Conservation (phyloP, 106 monocot genomes). For the Dactylorhiza incarnata region DNA sequence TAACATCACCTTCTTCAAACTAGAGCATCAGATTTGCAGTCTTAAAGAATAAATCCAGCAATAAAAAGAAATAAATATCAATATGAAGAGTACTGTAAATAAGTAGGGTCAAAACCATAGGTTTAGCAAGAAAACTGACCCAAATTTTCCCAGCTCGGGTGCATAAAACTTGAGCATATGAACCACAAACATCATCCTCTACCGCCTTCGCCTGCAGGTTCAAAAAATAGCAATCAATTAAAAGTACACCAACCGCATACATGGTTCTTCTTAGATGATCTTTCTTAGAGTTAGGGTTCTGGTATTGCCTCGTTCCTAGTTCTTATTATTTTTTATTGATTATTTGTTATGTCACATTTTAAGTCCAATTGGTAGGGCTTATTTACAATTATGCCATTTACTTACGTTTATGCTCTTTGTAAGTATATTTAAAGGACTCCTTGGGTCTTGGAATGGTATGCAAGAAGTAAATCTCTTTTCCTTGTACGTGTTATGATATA, state of each 20-base stretch:
- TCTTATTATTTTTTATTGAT: no score
- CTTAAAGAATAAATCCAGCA: background rate
- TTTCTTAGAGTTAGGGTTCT: background rate
- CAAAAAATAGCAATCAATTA: background rate
- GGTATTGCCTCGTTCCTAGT: no score
- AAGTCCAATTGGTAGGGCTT: background rate
- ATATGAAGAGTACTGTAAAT: constrained; percentile 25
- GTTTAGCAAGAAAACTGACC: constrained; percentile 62
- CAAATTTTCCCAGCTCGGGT: constrained; percentile 57
- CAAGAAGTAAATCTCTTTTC: no score
- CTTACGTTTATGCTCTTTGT: no score
- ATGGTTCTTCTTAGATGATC: background rate
- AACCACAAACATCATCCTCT: constrained; percentile 43
- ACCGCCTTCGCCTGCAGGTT: constrained; percentile 57
- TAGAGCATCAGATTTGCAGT: constrained; percentile 18
- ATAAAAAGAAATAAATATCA: constrained; percentile 1
- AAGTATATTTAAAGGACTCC: background rate
- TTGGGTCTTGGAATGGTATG: no score
- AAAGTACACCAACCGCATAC: background rate
- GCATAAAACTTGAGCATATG: constrained; percentile 60
- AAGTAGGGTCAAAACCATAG: constrained; percentile 31
- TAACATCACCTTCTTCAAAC: constrained; percentile 64
- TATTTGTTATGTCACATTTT: background rate
- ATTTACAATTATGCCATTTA: no score
- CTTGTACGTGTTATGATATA: no score